phyloP scores from a whole-genome alignment of 1,284 basidiomycete species.

The Naganishia albida region DNA sequence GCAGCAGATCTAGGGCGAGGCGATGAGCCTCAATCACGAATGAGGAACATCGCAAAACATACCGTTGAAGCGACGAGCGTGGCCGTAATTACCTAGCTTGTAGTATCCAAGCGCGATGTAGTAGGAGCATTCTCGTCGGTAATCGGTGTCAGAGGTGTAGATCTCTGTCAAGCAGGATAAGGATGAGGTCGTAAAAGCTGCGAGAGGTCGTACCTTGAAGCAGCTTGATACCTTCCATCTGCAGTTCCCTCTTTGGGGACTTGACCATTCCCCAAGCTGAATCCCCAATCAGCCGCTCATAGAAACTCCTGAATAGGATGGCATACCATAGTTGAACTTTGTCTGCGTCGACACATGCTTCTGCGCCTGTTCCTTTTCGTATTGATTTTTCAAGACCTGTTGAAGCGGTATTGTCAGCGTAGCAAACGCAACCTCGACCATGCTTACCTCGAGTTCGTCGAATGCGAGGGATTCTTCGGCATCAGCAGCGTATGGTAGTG shows the following conservation, averaged over 20 bases:
- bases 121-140: conserved; percentile 93
- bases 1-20: conserved; percentile 66
- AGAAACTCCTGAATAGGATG: conserved; percentile 14
- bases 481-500: conserved; percentile 95
- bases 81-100: conserved; percentile 94
- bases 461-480: conserved; percentile 83
- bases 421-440: background rate
- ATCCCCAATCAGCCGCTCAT: background rate
- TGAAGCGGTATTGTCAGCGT: background rate
- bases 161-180: conserved; percentile 65
- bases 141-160: conserved; percentile 81
- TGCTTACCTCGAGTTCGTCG: conserved; percentile 80
- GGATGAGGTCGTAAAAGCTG: background rate
- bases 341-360: conserved; percentile 91
- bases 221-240: conserved; percentile 85
- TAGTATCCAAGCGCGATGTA: conserved; percentile 96
- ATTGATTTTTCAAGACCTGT: conserved; percentile 80
- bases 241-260: conserved; percentile 75
- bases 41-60: conserved; percentile 42
- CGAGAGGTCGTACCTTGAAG: conserved; percentile 70
- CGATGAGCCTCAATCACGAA: background rate
- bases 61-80: conserved; percentile 93
- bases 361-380: conserved; percentile 80
- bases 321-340: conserved; percentile 90
- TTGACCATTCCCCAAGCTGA: conserved; percentile 84